Percentiles rank a stretch among this genome's conserved stretches.
Evolutionary conservation across 345 rosid species (phyloP).

Genomic region (Xanthoceras sorbifolium): DNA sequence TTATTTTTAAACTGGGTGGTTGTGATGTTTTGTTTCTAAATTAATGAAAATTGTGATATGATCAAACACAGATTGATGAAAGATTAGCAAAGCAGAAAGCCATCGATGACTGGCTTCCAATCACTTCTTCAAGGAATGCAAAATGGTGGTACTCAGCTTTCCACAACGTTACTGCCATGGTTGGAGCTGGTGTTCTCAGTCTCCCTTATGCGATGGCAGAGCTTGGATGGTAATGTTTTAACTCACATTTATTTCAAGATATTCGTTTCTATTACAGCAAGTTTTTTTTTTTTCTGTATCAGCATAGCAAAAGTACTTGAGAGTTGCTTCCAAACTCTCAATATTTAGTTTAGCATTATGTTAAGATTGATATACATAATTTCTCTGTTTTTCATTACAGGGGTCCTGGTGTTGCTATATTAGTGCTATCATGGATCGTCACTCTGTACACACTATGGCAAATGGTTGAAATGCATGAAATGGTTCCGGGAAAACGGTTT

Average conservation of each 20-base stretch:
- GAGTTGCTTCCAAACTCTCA: neutral
- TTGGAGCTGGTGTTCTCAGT: conserved; percentile 86
- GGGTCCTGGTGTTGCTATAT: conserved; percentile 72
- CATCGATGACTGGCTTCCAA: conserved; percentile 78
- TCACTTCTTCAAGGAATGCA: conserved; percentile 69
- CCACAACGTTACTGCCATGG: conserved; percentile 94
- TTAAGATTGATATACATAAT: neutral
- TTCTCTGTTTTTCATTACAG: conserved; percentile 33
- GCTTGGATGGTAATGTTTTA: conserved; percentile 66
- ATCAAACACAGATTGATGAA: conserved; percentile 31
- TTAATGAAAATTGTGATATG: neutral
- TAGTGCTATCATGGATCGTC: conserved; percentile 69
- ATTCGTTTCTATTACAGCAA: too few species aligned
- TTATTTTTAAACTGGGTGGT: neutral
- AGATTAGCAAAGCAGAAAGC: conserved; percentile 49
- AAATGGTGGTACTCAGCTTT: conserved; percentile 95
- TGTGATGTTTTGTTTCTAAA: neutral
- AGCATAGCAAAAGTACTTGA: neutral
- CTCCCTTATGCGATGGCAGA: conserved; percentile 79
- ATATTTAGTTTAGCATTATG: neutral
- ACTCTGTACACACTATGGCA: conserved; percentile 84
- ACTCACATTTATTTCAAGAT: too few species aligned
- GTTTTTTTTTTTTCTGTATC: too few species aligned
- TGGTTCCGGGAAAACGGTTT: conserved; percentile 75
- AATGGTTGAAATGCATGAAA: conserved; percentile 93